Conservation (phyloP, 2,329 filamentous ascomycete species). For the Cordyceps fumosorosea region DNA sequence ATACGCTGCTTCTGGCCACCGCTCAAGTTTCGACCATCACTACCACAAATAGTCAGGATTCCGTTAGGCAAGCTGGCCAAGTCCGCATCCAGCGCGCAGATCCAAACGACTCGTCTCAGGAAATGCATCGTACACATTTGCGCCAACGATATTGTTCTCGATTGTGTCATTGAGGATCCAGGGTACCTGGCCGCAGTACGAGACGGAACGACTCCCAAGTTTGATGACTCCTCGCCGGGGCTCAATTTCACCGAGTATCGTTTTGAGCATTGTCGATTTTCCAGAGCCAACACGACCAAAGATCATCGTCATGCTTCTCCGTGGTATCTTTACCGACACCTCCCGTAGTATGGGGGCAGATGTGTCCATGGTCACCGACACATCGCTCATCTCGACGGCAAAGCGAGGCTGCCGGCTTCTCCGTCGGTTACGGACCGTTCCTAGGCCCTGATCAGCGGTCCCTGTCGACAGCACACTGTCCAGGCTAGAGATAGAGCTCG, state of each 20-base stretch:
- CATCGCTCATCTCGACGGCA: neutral
- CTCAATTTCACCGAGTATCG: conserved; percentile 23
- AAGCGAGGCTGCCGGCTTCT: neutral
- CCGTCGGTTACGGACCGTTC: neutral
- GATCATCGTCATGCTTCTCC: conserved; percentile 19
- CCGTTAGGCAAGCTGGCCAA: conserved; percentile 24
- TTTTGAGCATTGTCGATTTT: conserved; percentile 28
- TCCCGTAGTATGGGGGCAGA: neutral
- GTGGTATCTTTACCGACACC: neutral
- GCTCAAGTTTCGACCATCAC: conserved; percentile 30
- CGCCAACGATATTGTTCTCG: conserved; percentile 27
- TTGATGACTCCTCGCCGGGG: neutral
- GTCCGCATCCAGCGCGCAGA: conserved; percentile 20
- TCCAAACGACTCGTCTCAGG: conserved; percentile 24
- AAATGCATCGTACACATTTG: conserved; percentile 21
- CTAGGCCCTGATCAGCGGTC: neutral
- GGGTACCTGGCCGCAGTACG: conserved; percentile 22
- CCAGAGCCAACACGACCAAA: conserved; percentile 30
- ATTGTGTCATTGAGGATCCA: conserved; percentile 26
- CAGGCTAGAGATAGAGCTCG: neutral
- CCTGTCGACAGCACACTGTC: neutral
- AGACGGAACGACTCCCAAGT: conserved; percentile 1
- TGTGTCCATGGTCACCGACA: neutral
- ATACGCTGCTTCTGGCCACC: conserved; percentile 18
- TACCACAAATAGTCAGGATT: conserved; percentile 29